These are phyloP conservation scores for Tricholoma hemisulphureum DNA, from an alignment of 768 basidiomycete species.

Conservation along the genomic window DNA sequence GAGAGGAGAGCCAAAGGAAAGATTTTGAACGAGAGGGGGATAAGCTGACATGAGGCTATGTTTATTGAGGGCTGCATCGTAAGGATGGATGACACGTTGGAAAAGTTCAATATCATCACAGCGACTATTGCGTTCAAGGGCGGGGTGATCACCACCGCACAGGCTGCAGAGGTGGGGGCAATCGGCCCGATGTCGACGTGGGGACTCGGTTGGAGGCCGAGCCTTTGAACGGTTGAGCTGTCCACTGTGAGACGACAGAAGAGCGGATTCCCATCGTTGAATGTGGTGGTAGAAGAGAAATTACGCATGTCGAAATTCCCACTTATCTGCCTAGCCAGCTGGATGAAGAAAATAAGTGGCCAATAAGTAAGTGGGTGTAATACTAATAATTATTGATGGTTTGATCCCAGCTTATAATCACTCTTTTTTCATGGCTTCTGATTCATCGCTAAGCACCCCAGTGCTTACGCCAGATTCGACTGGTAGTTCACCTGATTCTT, in stretches of 20 bases:
- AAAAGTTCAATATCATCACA: slow-evolving; percentile 2
- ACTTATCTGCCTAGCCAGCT: too few relatives aligned
- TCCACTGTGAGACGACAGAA: slow-evolving; percentile 2
- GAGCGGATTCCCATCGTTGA: slow-evolving; percentile 6
- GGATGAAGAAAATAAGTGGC: too few relatives aligned
- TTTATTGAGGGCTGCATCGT: neutral
- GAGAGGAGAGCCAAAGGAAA: too few relatives aligned
- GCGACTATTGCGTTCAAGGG: slow-evolving; percentile 5
- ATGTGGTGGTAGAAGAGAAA: neutral
- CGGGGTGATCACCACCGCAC: slow-evolving; percentile 17
- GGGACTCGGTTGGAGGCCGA: neutral
- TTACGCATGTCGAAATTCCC: too few relatives aligned
- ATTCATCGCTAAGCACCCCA: slow-evolving; percentile 49
- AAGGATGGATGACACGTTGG: neutral
- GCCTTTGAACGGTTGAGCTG: neutral
- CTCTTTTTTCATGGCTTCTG: slow-evolving; percentile 31
- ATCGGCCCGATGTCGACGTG: neutral
- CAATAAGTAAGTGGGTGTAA: too few relatives aligned
- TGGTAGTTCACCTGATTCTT: slow-evolving; percentile 25
- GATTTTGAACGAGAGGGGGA: too few relatives aligned
- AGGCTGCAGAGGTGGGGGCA: slow-evolving; percentile 18
- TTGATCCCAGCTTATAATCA: too few relatives aligned
- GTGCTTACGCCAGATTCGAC: slow-evolving; percentile 23
- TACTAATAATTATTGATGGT: too few relatives aligned
- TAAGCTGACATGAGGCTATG: too few relatives aligned